These are phyloP conservation scores for Allomyces macrogynus DNA, from an alignment of 192 early-diverging fungal species.

Conservation along the genomic window DNA sequence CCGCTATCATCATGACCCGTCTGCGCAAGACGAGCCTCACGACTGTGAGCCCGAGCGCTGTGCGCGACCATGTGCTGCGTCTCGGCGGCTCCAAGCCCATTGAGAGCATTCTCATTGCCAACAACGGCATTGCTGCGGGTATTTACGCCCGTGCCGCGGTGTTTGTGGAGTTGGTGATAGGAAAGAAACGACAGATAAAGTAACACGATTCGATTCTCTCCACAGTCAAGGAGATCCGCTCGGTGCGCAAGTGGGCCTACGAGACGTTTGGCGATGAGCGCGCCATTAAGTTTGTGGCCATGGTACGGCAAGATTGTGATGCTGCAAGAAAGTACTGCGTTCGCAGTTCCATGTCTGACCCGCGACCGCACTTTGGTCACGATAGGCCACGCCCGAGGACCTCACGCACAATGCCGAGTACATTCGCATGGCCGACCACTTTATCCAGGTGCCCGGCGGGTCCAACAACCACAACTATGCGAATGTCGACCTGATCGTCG, in stretches of 20 bases:
- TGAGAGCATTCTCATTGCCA: constrained; percentile 66
- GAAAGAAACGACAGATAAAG: too few species aligned
- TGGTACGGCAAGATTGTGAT: constrained; percentile 19
- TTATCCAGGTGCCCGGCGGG: constrained; percentile 93
- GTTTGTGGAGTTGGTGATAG: too few species aligned
- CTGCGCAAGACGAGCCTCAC: constrained; percentile 1
- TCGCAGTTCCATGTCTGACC: neutral
- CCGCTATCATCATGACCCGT: neutral
- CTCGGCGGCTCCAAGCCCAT: constrained; percentile 1
- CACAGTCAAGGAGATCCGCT: constrained; percentile 96
- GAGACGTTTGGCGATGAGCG: constrained; percentile 93
- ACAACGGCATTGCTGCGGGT: constrained; percentile 91
- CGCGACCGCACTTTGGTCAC: neutral
- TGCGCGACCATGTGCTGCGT: neutral
- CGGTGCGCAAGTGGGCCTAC: constrained; percentile 94
- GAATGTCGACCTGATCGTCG: constrained; percentile 95
- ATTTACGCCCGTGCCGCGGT: neutral
- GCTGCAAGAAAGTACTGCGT: neutral
- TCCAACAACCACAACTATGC: constrained; percentile 98
- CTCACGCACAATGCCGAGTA: constrained; percentile 94
- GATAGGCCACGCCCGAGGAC: constrained; percentile 75
- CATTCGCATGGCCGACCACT: constrained; percentile 98
- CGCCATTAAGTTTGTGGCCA: constrained; percentile 88
- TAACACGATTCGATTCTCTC: too few species aligned
- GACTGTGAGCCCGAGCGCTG: neutral